These are phyloP conservation scores for Cercospora nicotianae DNA, from an alignment of 2,329 filamentous ascomycete genomes.

Conservation along the genomic window DNA sequence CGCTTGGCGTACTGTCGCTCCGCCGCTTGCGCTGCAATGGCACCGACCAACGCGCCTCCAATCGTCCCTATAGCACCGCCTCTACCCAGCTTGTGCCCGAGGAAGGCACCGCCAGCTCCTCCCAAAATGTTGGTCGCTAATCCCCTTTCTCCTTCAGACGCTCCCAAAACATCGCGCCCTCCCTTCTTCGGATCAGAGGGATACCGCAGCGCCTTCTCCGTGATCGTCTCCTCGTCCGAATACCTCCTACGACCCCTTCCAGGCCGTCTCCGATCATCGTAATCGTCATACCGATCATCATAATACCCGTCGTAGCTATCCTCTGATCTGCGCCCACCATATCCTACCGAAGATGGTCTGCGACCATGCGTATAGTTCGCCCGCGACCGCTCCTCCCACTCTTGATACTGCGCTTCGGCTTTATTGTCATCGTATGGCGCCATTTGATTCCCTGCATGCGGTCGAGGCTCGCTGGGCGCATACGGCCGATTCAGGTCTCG, in stretches of 20 bases:
- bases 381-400: conserved; percentile 11
- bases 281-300: conserved; percentile 23
- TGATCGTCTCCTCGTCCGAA: conserved; percentile 22
- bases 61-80: conserved; percentile 28
- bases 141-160: conserved; percentile 32
- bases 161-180: conserved; percentile 30
- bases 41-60: conserved; percentile 32
- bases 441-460: conserved; percentile 21
- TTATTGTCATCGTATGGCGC: conserved; percentile 34
- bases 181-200: conserved; percentile 26
- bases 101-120: conserved; percentile 32
- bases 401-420: conserved; percentile 31
- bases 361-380: conserved; percentile 15
- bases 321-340: conserved; percentile 7
- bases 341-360: conserved; percentile 12
- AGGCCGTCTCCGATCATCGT: conserved; percentile 14
- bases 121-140: conserved; percentile 33
- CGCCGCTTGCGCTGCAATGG: conserved; percentile 28
- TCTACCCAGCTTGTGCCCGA: conserved; percentile 31
- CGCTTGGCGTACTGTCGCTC: conserved; percentile 32
- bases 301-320: conserved; percentile 14
- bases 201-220: conserved; percentile 22
- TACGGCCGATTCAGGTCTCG: conserved; percentile 18
- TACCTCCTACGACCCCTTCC: conserved; percentile 18
- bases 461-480: conserved; percentile 19